phyloP scores from a whole-genome alignment of 1,284 basidiomycete genomes.

The Trametes pubescens region DNA sequence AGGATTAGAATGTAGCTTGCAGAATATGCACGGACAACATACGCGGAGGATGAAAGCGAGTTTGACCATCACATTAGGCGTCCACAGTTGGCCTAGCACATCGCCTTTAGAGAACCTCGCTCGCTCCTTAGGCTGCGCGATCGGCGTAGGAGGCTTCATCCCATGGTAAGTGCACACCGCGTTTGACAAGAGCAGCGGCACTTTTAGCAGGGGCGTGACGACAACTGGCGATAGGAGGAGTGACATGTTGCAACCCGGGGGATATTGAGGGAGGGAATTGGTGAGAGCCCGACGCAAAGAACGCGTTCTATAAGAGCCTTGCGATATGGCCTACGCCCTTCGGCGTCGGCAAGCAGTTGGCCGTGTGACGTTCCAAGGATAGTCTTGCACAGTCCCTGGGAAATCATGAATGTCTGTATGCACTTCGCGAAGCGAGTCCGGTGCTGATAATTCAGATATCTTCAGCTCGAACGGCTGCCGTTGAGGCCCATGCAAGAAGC shows the following conservation, averaged over 20 bases:
- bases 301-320: not conserved
- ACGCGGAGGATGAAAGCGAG: conserved; percentile 11
- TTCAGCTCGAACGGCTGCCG: not conserved
- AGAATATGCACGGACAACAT: not conserved
- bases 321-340: no score
- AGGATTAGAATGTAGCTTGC: not conserved
- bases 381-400: not conserved
- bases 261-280: not conserved
- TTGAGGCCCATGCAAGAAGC: not conserved
- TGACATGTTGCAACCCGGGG: conserved; percentile 3
- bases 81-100: conserved; percentile 13
- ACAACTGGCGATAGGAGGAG: conserved; percentile 5
- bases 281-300: not conserved
- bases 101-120: conserved; percentile 14
- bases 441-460: not conserved
- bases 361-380: not conserved
- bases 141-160: conserved; percentile 18
- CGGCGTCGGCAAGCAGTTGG: not conserved
- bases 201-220: conserved; percentile 17
- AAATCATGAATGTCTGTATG: not conserved
- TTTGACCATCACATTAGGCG: conserved; percentile 19
- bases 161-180: conserved; percentile 18
- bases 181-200: conserved; percentile 11
- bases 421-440: not conserved
- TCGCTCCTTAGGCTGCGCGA: conserved; percentile 13